Conservation (phyloP, 495 filamentous ascomycete species). For the Podospora appendiculata region DNA sequence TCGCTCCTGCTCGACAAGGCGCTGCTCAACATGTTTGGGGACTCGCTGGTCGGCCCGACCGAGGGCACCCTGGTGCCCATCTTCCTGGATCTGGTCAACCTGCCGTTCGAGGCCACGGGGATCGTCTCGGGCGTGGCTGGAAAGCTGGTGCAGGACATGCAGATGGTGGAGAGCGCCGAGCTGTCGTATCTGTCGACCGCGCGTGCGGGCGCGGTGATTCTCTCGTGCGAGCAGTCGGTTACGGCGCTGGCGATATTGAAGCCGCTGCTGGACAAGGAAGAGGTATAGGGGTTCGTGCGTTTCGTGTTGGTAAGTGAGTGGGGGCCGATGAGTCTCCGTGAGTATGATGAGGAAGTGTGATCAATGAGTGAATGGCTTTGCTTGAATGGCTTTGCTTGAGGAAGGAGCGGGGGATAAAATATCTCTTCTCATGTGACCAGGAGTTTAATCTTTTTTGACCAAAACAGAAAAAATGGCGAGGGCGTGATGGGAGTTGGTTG, state of each 20-base stretch:
- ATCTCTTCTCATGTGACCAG: neutral
- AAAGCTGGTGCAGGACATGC: conserved; percentile 55
- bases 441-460: no score
- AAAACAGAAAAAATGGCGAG: no score
- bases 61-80: conserved; percentile 81
- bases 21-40: conserved; percentile 56
- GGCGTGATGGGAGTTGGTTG: no score
- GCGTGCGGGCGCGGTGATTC: conserved; percentile 81
- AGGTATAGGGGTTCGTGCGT: neutral
- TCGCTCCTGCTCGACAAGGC: conserved; percentile 73
- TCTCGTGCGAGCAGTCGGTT: conserved; percentile 62
- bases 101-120: conserved; percentile 84
- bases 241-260: conserved; percentile 64
- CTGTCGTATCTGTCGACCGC: conserved; percentile 88
- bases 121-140: conserved; percentile 91
- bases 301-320: neutral
- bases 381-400: no score
- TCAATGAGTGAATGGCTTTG: no score
- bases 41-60: conserved; percentile 70
- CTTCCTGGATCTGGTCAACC: conserved; percentile 71
- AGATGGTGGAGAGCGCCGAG: conserved; percentile 56
- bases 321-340: neutral
- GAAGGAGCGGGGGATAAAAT: neutral
- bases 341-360: no score
- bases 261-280: conserved; percentile 27